Conservation (phyloP, 2,329 filamentous ascomycete species). For the Pseudogymnoascus sp. region DNA sequence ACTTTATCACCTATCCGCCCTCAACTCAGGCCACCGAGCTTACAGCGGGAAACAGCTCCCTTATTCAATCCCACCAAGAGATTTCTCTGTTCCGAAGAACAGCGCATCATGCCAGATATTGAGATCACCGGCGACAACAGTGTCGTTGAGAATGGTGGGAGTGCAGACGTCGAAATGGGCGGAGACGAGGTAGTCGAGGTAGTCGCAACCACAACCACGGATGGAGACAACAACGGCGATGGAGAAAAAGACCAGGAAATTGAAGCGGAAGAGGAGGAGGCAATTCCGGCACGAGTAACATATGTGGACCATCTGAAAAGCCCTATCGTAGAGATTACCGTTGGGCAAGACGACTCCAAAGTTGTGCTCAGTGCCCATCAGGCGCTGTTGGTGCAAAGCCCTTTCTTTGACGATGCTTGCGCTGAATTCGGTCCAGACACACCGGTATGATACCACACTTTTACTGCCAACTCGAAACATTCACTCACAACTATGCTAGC, state of each 20-base stretch:
- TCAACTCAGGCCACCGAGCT: neutral
- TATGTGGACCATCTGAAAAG: slow-evolving; percentile 58
- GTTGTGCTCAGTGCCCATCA: slow-evolving; percentile 72
- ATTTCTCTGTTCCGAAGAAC: neutral
- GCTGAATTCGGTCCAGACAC: slow-evolving; percentile 52
- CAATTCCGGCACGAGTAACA: slow-evolving; percentile 17
- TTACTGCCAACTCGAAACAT: neutral
- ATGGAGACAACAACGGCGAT: slow-evolving; percentile 13
- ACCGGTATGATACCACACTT: neutral
- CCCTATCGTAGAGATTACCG: slow-evolving; percentile 59
- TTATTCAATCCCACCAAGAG: neutral
- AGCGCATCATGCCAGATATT: slow-evolving; percentile 18
- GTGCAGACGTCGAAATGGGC: slow-evolving; percentile 23
- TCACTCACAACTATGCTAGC: slow-evolving; percentile 29
- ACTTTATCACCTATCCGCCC: too few species aligned
- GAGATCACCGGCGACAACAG: slow-evolving; percentile 15
- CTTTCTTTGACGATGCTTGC: slow-evolving; percentile 61
- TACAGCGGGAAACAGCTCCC: neutral
- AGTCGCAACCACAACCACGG: slow-evolving; percentile 20
- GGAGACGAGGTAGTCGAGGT: slow-evolving; percentile 23
- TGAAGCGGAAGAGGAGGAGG: slow-evolving; percentile 15
- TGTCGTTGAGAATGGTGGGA: slow-evolving; percentile 11
- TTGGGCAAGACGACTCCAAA: slow-evolving; percentile 51
- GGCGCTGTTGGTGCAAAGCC: slow-evolving; percentile 63
- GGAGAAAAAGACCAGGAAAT: slow-evolving; percentile 19